A percentile compares a stretch with the other conserved stretches of the same genome.
These are phyloP conservation scores for Striga hermonthica DNA, from an alignment of 305 asterid species.

Conservation along the genomic window DNA sequence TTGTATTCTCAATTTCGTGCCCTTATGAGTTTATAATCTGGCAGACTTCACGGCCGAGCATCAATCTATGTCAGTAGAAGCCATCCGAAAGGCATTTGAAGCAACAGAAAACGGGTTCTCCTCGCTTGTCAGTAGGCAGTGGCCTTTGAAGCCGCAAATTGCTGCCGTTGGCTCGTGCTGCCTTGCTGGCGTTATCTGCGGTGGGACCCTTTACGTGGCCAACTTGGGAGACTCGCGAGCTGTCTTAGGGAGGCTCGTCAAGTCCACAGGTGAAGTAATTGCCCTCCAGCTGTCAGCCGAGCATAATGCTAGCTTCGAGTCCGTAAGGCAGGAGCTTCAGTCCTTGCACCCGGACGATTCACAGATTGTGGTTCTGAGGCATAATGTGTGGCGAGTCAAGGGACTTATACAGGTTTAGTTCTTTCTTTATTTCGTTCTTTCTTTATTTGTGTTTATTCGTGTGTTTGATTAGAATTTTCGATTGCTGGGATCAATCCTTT, in stretches of 20 bases:
- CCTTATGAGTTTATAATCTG: too few species aligned
- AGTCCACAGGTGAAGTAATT: slow-evolving; percentile 87
- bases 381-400: slow-evolving; percentile 90
- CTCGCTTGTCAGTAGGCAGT: slow-evolving; percentile 68
- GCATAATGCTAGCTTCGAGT: slow-evolving; percentile 82
- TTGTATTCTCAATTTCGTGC: slow-evolving; percentile 19
- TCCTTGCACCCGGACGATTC: slow-evolving; percentile 77
- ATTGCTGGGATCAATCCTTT: too few species aligned
- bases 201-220: slow-evolving; percentile 72
- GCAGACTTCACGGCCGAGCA: slow-evolving; percentile 83
- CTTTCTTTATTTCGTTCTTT: too few species aligned
- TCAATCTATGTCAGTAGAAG: slow-evolving; percentile 77
- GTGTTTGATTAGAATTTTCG: too few species aligned
- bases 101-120: slow-evolving; percentile 90
- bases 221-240: slow-evolving; percentile 94
- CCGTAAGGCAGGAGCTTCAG: slow-evolving; percentile 82
- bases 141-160: slow-evolving; percentile 79
- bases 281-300: slow-evolving; percentile 86
- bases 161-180: slow-evolving; percentile 98
- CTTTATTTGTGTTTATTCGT: too few species aligned
- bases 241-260: slow-evolving; percentile 81
- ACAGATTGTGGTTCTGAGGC: slow-evolving; percentile 79
- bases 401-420: slow-evolving; percentile 72
- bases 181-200: slow-evolving; percentile 78
- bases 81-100: slow-evolving; percentile 78